phyloP scores from a whole-genome alignment of 2,329 filamentous ascomycete species.

The Pezizomycotina sp. region DNA sequence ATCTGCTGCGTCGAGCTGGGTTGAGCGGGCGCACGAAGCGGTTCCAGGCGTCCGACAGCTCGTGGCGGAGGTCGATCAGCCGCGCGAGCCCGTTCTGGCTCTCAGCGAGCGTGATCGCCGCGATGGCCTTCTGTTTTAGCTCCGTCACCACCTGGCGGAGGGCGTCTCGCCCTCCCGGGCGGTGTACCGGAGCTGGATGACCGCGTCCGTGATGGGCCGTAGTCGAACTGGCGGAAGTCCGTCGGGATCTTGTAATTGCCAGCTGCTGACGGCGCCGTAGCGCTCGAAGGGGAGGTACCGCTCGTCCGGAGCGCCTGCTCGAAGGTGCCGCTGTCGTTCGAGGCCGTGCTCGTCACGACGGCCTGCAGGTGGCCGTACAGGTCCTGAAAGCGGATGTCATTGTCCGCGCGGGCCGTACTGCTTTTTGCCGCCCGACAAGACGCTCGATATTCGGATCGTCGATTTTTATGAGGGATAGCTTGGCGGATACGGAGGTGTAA shows the following conservation, averaged over 20 bases:
- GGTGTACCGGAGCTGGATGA: constrained; percentile 29
- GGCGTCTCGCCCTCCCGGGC: constrained; percentile 27
- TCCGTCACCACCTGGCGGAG: too few relatives aligned
- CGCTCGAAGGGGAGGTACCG: constrained; percentile 30
- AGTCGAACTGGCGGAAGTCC: constrained; percentile 27
- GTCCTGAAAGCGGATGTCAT: constrained; percentile 17
- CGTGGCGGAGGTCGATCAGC: too few relatives aligned
- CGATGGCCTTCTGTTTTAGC: too few relatives aligned
- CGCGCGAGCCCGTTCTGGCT: too few relatives aligned
- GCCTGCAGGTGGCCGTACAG: constrained; percentile 22
- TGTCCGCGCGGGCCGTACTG: constrained; percentile 5
- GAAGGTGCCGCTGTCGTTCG: constrained; percentile 28
- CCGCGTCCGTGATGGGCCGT: constrained; percentile 27
- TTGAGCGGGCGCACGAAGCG: too few relatives aligned
- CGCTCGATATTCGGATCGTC: too few relatives aligned
- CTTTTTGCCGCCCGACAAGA: too few relatives aligned
- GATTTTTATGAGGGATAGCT: too few relatives aligned
- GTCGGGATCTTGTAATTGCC: constrained; percentile 27
- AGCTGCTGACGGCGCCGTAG: constrained; percentile 27
- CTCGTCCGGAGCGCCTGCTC: constrained; percentile 27
- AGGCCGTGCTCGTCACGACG: constrained; percentile 23
- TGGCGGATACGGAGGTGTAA: constrained; percentile 2
- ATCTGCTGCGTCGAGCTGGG: too few relatives aligned
- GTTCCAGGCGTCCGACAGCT: too few relatives aligned
- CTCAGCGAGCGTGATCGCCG: too few relatives aligned